These are phyloP conservation scores for Phytophthora capsici DNA, from an alignment of 352 stramenopile genomes.

Conservation along the genomic window DNA sequence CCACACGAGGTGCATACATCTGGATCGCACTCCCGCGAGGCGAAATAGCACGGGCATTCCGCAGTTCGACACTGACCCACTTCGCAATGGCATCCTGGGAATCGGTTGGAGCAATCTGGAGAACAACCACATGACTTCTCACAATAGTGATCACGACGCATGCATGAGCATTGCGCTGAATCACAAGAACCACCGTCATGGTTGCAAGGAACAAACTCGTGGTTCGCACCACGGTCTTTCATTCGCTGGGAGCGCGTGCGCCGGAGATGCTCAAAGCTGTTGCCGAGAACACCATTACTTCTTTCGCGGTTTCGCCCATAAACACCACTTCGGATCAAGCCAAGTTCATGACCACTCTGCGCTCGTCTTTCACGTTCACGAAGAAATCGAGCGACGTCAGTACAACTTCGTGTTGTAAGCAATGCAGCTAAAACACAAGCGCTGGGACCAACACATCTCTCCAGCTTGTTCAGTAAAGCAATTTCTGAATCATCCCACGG, in stretches of 20 bases:
- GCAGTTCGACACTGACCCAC: constrained; percentile 60
- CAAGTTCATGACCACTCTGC: constrained; percentile 18
- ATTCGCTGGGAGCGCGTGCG: constrained; percentile 80
- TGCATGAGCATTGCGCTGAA: constrained; percentile 72
- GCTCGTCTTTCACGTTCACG: constrained; percentile 8
- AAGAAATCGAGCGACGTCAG: constrained; percentile 40
- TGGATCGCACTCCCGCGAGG: constrained; percentile 73
- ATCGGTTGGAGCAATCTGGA: constrained; percentile 77
- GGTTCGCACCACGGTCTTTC: constrained; percentile 80
- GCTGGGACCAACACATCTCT: constrained; percentile 42
- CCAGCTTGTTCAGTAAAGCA: constrained; percentile 49
- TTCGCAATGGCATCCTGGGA: constrained; percentile 72
- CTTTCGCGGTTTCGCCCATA: constrained; percentile 34
- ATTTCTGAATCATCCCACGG: constrained; percentile 53
- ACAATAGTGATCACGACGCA: constrained; percentile 85
- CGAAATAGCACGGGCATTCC: constrained; percentile 77
- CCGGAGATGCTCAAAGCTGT: constrained; percentile 70
- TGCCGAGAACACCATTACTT: constrained; percentile 50
- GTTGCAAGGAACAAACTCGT: constrained; percentile 75
- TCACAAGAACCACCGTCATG: constrained; percentile 65
- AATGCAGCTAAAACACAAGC: constrained; percentile 53
- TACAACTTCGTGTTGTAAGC: constrained; percentile 52
- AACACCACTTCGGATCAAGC: constrained; percentile 15
- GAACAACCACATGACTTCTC: constrained; percentile 71
- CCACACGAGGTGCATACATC: constrained; percentile 73